These are phyloP conservation scores for Candida sojae DNA, from an alignment of 1,139 yeast genomes.

Conservation along the genomic window DNA sequence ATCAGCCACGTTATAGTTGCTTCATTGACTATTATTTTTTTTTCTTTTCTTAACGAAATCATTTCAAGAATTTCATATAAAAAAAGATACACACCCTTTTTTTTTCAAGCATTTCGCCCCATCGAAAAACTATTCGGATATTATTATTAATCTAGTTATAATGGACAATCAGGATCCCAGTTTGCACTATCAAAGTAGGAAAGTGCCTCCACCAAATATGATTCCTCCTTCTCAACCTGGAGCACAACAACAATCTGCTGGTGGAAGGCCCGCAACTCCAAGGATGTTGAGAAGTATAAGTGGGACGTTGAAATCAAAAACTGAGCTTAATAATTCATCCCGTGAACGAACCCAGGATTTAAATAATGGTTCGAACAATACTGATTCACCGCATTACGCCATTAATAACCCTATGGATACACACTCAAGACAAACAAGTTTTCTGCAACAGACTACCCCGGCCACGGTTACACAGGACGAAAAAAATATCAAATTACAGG, in stretches of 20 bases:
- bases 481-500: conserved; percentile 4
- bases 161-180: conserved; percentile 10
- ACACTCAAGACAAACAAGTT: conserved; percentile 25
- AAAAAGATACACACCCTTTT: background rate
- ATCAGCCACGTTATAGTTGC: conserved; percentile 6
- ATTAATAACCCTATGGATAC: conserved; percentile 13
- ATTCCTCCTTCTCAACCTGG: conserved; percentile 2
- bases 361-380: background rate
- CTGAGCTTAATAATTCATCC: conserved; percentile 9
- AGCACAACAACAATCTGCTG: conserved; percentile 3
- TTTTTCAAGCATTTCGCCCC: background rate
- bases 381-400: conserved; percentile 21
- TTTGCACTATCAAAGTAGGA: conserved; percentile 7
- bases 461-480: conserved; percentile 7
- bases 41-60: conserved; percentile 1
- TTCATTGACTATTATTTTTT: background rate
- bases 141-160: background rate
- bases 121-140: background rate
- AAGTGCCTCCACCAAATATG: conserved; percentile 5
- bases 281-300: conserved; percentile 68
- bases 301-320: conserved; percentile 28
- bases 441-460: conserved; percentile 13
- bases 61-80: background rate
- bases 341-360: background rate
- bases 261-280: conserved; percentile 67